A percentile compares a stretch with the other conserved stretches of the same genome.
These are phyloP conservation scores for Pontederia paniculata DNA, from an alignment of 176 grass and related monocot genomes.

Conservation along the genomic window DNA sequence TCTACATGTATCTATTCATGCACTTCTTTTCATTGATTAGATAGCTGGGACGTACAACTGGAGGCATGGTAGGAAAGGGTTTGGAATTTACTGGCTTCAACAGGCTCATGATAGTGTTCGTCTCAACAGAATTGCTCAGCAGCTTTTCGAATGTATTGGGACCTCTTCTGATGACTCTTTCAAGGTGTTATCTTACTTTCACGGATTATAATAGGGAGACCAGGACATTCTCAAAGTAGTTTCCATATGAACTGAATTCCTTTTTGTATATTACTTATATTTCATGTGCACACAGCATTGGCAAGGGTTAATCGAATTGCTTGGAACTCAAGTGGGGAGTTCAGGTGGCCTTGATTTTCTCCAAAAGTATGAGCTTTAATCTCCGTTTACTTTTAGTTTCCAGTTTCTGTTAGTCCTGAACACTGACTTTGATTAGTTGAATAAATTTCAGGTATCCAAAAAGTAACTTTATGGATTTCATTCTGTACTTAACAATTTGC, in stretches of 20 bases:
- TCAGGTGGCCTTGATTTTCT: conserved; percentile 89
- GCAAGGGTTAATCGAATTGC: conserved; percentile 90
- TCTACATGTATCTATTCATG: conserved; percentile 10
- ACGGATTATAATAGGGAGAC: background rate
- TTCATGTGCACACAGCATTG: conserved; percentile 48
- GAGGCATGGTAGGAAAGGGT: conserved; percentile 88
- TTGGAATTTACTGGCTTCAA: conserved; percentile 95
- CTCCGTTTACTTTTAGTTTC: background rate
- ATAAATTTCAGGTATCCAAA: background rate
- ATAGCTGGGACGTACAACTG: conserved; percentile 79
- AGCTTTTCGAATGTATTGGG: conserved; percentile 75
- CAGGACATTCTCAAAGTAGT: too few relatives aligned
- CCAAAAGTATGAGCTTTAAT: conserved; percentile 52
- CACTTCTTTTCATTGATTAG: conserved; percentile 30
- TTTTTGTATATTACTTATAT: conserved; percentile 18
- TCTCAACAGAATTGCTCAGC: conserved; percentile 84
- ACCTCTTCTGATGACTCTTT: conserved; percentile 87
- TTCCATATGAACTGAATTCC: too few relatives aligned
- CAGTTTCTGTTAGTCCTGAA: too few relatives aligned
- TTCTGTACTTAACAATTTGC: conserved; percentile 14
- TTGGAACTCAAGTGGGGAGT: conserved; percentile 67
- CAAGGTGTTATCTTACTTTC: conserved; percentile 38
- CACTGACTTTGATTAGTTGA: background rate
- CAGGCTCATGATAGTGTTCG: conserved; percentile 64
- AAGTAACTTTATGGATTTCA: conserved; percentile 1